Base-by-base conservation (phyloP, 495 filamentous ascomycete genomes). In the Hyphodiscus hymeniophilus region DNA sequence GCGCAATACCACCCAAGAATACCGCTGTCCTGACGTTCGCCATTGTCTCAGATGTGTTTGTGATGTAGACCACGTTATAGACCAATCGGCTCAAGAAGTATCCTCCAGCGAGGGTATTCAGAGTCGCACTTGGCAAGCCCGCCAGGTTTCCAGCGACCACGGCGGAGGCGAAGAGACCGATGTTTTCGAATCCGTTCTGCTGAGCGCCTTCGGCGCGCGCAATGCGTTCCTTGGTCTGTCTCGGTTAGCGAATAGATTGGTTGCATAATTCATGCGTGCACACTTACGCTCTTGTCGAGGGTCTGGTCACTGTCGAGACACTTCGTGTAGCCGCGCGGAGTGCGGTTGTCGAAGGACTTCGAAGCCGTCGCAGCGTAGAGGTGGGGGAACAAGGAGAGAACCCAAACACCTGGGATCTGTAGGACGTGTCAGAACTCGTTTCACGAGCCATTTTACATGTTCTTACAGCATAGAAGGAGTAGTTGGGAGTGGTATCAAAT, bases 331-430 rank as follows among this genome's bases (percentile, higher is more conserved):
- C 45, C 48, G 1, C 67, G 59, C 18, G 70, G 70, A 24, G 69
- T 55, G 23, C 55, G 54, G 11, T 63, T 46, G 45, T 72, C 66
- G 20, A 70, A 66, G 43, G 63, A 61, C 32, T 69, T 65, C 2
- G 71, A 65, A n/a, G 61, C 47, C 1, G 55, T 16, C 31, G 55
- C 47, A 42, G 69, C 59, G 31, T 67, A 69, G 18, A 45, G 20
- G 33, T 65, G 60, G 23, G 71, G 69, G 7, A 60, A 8, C 38
- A 71, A 36, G 31, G 58, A 48, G 16, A 75, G 21, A 31, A 68
- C 4, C 46, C 73, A 60, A 12, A 73, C 73, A 7, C 59, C 68
- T 17, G 72, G 73, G 51, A 76, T 61, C 72, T 74, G 28, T 36
- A 11, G 1, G n/a, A 38, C 22, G 20, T 18, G 16, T 12, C 7